Evolutionary conservation across 805 yeast species (phyloP).

Genomic region (Wickerhamiella domercqiae): DNA sequence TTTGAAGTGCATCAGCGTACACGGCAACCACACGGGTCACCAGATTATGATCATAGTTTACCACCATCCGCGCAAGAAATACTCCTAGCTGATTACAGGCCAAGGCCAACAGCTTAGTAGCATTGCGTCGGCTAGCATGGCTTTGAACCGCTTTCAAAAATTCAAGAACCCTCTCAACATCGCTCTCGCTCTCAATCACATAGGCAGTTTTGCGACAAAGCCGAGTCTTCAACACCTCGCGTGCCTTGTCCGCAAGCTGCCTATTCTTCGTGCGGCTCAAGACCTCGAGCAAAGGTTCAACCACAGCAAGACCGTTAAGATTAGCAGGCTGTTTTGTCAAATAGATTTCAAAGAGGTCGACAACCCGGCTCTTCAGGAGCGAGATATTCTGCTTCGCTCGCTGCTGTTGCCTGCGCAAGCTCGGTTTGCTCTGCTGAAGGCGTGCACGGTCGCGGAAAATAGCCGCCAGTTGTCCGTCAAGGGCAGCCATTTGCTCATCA

Average conservation of each 20-base stretch:
- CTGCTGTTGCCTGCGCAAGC: slow-evolving; percentile 45
- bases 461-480: slow-evolving; percentile 67
- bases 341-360: slow-evolving; percentile 62
- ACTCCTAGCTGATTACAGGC: slow-evolving; percentile 57
- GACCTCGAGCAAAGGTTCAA: slow-evolving; percentile 43
- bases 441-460: slow-evolving; percentile 74
- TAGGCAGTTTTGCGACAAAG: slow-evolving; percentile 15
- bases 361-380: slow-evolving; percentile 58
- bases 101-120: slow-evolving; percentile 30
- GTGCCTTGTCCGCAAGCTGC: slow-evolving; percentile 57
- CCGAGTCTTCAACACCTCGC: slow-evolving; percentile 41
- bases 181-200: slow-evolving; percentile 9
- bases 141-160: slow-evolving; percentile 26
- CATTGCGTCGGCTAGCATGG: slow-evolving; percentile 2
- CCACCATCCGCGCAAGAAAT: slow-evolving; percentile 42
- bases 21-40: slow-evolving; percentile 36
- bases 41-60: slow-evolving; percentile 18
- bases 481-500: slow-evolving; percentile 91
- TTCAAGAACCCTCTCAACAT: slow-evolving; percentile 13
- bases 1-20: slow-evolving; percentile 40
- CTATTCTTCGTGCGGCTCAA: slow-evolving; percentile 56
- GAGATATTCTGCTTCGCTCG: slow-evolving; percentile 70
- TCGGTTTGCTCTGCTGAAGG: slow-evolving; percentile 36
- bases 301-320: slow-evolving; percentile 25
- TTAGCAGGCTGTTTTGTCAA: slow-evolving; percentile 30